phyloP scores from a whole-genome alignment of 2,329 filamentous ascomycete species.

The Colletotrichum salicis region DNA sequence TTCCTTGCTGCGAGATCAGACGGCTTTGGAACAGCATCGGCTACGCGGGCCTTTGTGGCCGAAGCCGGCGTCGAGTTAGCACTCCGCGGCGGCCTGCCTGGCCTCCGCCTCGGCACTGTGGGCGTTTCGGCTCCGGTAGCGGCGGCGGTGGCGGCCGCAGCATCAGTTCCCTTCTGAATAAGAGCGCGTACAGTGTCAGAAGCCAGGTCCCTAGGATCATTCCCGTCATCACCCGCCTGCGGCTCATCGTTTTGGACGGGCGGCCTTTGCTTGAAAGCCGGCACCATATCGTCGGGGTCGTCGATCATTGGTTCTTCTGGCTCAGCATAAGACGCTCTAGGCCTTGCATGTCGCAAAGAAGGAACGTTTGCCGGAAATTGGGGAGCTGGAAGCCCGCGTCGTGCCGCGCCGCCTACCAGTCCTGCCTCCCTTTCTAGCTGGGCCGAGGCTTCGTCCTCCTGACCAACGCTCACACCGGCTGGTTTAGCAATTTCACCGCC shows the following conservation, averaged over 20 bases:
- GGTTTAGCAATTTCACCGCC: neutral
- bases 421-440: slow-evolving; percentile 20
- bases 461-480: slow-evolving; percentile 38
- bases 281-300: slow-evolving; percentile 55
- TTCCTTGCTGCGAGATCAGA: slow-evolving; percentile 30
- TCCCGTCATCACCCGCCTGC: slow-evolving; percentile 5
- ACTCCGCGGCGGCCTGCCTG: slow-evolving; percentile 46
- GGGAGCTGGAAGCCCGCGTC: slow-evolving; percentile 4
- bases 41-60: neutral
- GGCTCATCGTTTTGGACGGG: slow-evolving; percentile 22
- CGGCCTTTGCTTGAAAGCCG: slow-evolving; percentile 30
- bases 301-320: slow-evolving; percentile 53
- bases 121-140: slow-evolving; percentile 37
- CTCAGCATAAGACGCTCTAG: slow-evolving; percentile 62
- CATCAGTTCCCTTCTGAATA: slow-evolving; percentile 37
- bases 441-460: slow-evolving; percentile 33
- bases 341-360: slow-evolving; percentile 62
- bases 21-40: slow-evolving; percentile 11
- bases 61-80: slow-evolving; percentile 45
- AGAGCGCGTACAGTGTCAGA: slow-evolving; percentile 46
- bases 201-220: slow-evolving; percentile 52
- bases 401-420: neutral
- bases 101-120: slow-evolving; percentile 39
- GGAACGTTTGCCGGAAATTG: slow-evolving; percentile 52
- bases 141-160: slow-evolving; percentile 30